phyloP scores from a whole-genome alignment of 768 basidiomycete species.

The Astraeus odoratus region DNA sequence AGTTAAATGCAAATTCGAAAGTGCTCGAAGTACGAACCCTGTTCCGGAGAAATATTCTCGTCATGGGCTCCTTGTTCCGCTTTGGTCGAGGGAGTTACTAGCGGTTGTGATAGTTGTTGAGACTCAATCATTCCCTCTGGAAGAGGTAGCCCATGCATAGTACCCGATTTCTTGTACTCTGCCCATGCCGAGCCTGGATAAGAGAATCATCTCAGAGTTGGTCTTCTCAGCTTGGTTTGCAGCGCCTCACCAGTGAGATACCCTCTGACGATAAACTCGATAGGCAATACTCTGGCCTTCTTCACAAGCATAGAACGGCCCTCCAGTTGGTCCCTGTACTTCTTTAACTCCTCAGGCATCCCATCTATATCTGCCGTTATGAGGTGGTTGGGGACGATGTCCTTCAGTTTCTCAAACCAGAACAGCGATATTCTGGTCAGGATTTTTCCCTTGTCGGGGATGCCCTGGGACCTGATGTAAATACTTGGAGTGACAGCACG shows the following conservation, averaged over 20 bases:
- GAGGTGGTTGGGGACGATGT: slow-evolving; percentile 87
- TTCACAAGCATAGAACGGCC: slow-evolving; percentile 88
- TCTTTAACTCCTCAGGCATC: slow-evolving; percentile 75
- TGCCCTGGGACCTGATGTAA: slow-evolving; percentile 52
- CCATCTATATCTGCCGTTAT: slow-evolving; percentile 67
- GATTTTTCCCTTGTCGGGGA: slow-evolving; percentile 88
- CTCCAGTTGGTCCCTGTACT: slow-evolving; percentile 70
- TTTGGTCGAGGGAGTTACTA: slow-evolving; percentile 97
- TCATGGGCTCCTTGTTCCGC: slow-evolving; percentile 92
- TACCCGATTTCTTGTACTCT: slow-evolving; percentile 84
- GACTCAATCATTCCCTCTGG: slow-evolving; percentile 79
- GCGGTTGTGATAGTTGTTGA: slow-evolving; percentile 68
- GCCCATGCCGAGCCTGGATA: slow-evolving; percentile 88
- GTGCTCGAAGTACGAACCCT: slow-evolving; percentile 38
- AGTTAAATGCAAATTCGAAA: not conserved
- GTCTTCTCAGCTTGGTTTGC: not conserved
- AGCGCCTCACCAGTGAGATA: slow-evolving; percentile 79
- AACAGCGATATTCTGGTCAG: slow-evolving; percentile 88
- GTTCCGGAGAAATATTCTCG: slow-evolving; percentile 87
- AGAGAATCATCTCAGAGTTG: slow-evolving; percentile 6
- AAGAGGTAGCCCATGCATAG: slow-evolving; percentile 79
- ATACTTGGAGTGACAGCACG: slow-evolving; percentile 1
- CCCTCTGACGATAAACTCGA: slow-evolving; percentile 95
- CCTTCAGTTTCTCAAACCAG: slow-evolving; percentile 83
- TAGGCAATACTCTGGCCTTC: slow-evolving; percentile 81